Evolutionary conservation across 108 stramenopile genomes (phyloP), one percentile per base, ranked within the genome.

Genomic region (Skeletonema tropicum): DNA sequence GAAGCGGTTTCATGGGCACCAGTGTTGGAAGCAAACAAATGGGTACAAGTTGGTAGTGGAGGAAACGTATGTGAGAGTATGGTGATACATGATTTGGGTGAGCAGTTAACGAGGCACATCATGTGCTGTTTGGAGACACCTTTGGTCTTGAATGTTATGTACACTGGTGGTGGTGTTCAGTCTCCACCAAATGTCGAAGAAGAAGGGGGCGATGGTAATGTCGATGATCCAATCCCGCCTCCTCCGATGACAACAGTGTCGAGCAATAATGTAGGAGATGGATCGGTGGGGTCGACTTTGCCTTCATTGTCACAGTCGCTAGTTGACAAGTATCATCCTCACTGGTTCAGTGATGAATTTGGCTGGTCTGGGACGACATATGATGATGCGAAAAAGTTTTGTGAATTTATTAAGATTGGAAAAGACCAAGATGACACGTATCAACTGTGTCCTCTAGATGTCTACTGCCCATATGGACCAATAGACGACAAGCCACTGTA

Each of bases 31-130:
- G 19, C 60, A 7, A 67, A 80, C 41, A 61, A 66, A 6, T 80
- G 79, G 79, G 72, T 80, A 1, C 79, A 80, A 45, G 72, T 80
- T 29, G 79, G 79, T 30, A 61, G 45, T 30, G 62, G 35, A 17
- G 79, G 48, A 31, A 66, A 14, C 15, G 67, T 55, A 64, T 80
- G 79, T 39, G 49, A 61, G 3, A 59, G 25, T 23, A 61, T 65
- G 38, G 61, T 35, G 21, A 29, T 26, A 6, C 33, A 31, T 1
- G 72, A 63, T 26, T 61, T 33, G 26, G 68, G 60, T n/a, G 79
- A 79, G 59, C 21, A 52, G 10, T 63, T 73, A 17, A 73, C 79
- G 36, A 64, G 66, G 13, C 71, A 80, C 35, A 68, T 80, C 49
- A 80, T 80, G 74, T 75, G 74, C 14, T 75, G 74, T 35, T 66